These are phyloP conservation scores for Talaromyces liani DNA, from an alignment of 495 filamentous ascomycete genomes.

Conservation along the genomic window DNA sequence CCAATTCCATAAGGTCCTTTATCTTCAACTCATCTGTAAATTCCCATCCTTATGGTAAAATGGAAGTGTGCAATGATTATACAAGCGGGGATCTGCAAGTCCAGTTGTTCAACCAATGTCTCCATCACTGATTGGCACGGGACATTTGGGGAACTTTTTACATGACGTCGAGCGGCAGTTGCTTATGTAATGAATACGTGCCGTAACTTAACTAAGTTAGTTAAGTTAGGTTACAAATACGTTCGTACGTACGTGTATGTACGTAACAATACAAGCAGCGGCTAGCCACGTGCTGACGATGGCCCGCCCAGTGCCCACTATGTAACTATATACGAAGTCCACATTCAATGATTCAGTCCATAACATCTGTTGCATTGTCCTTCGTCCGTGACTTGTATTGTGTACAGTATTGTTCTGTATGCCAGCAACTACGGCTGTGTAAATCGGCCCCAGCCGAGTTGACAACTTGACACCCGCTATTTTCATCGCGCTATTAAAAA, in stretches of 20 bases:
- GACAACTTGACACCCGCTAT: neutral
- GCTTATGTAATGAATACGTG: neutral
- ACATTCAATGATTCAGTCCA: neutral
- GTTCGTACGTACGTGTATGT: too few relatives aligned
- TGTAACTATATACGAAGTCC: neutral
- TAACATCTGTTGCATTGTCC: neutral
- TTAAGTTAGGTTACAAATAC: too few relatives aligned
- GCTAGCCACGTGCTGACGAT: neutral
- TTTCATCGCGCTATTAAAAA: neutral
- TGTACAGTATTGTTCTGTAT: neutral
- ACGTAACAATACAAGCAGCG: neutral
- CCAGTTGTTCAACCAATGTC: neutral
- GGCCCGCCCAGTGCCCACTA: neutral
- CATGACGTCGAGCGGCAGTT: conserved; percentile 6
- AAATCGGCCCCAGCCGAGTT: neutral
- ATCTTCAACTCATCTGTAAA: neutral
- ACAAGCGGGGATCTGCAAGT: neutral
- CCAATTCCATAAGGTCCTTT: neutral
- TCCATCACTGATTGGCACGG: conserved; percentile 3
- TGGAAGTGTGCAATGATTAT: neutral
- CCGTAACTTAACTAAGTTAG: too few relatives aligned
- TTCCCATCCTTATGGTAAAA: neutral
- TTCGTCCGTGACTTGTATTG: neutral
- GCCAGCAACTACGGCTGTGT: neutral
- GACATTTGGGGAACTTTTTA: neutral